phyloP scores from a whole-genome alignment of 73 alveolate species.

The Tetrahymena elliotti region DNA sequence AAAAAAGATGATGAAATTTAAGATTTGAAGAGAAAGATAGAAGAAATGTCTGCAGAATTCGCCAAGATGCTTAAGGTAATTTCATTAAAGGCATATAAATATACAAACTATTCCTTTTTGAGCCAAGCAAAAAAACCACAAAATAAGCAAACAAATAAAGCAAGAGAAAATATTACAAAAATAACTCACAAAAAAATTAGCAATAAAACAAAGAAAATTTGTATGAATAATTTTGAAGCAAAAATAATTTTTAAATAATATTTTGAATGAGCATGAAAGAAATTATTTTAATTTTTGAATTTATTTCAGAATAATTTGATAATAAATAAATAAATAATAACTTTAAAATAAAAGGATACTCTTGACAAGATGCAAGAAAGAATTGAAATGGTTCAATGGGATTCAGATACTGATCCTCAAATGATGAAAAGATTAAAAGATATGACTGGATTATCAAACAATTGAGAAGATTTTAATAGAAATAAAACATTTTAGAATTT shows the following conservation, averaged over 20 bases:
- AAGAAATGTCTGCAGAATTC: slow-evolving; percentile 69
- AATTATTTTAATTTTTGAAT: too few relatives aligned
- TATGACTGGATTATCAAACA: slow-evolving; percentile 36
- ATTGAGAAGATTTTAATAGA: background rate
- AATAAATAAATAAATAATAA: too few relatives aligned
- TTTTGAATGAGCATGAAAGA: too few relatives aligned
- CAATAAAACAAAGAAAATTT: too few relatives aligned
- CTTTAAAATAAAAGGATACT: slow-evolving; percentile 44
- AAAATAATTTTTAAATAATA: too few relatives aligned
- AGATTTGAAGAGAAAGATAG: slow-evolving; percentile 56
- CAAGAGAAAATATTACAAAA: too few relatives aligned
- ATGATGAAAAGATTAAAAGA: slow-evolving; percentile 66
- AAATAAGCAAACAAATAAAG: too few relatives aligned
- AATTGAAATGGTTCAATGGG: slow-evolving; percentile 72
- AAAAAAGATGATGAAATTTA: slow-evolving; percentile 62
- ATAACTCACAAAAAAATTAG: too few relatives aligned
- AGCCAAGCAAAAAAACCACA: too few relatives aligned
- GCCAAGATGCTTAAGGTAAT: slow-evolving; percentile 66
- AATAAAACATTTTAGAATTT: background rate
- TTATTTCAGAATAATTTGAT: too few relatives aligned
- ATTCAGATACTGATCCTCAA: slow-evolving; percentile 64
- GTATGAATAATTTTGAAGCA: too few relatives aligned
- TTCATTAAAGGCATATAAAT: background rate
- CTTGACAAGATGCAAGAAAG: slow-evolving; percentile 71
- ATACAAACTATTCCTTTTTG: too few relatives aligned